Evolutionary conservation across 305 asterid species (phyloP).

Genomic region (Fraxinus angustifolia): DNA sequence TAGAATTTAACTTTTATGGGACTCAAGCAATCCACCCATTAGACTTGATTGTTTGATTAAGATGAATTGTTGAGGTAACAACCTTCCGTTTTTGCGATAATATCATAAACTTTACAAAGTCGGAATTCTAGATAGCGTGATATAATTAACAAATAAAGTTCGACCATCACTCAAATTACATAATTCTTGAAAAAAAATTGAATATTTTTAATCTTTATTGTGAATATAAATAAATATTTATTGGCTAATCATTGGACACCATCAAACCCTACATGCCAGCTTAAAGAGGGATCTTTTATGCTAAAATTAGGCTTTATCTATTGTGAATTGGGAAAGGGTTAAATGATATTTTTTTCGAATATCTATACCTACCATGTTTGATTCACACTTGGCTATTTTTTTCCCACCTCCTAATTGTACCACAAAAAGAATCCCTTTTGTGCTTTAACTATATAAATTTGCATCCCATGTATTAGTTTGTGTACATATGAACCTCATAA

Average conservation of each 20-base stretch:
- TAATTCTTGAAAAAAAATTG: neutral
- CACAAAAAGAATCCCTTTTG: neutral
- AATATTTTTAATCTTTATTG: neutral
- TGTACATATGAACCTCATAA: neutral
- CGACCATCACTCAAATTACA: neutral
- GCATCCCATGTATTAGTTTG: neutral
- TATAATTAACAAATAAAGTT: neutral
- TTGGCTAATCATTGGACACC: constrained; percentile 28
- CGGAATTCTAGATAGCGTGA: neutral
- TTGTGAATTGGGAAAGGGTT: neutral
- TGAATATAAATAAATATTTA: neutral
- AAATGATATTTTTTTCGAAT: neutral
- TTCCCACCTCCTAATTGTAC: neutral
- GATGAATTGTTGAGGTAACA: neutral
- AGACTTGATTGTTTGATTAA: neutral
- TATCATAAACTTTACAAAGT: neutral
- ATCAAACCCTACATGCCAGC: constrained; percentile 33
- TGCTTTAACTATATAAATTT: neutral
- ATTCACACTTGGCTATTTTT: neutral
- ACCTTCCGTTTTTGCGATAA: neutral
- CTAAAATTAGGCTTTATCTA: constrained; percentile 21
- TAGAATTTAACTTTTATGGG: neutral
- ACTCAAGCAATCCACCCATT: neutral
- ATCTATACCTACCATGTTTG: neutral
- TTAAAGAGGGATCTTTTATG: neutral